Conservation (phyloP, 2,329 filamentous ascomycete species). For the Venturiaceae sp. region DNA sequence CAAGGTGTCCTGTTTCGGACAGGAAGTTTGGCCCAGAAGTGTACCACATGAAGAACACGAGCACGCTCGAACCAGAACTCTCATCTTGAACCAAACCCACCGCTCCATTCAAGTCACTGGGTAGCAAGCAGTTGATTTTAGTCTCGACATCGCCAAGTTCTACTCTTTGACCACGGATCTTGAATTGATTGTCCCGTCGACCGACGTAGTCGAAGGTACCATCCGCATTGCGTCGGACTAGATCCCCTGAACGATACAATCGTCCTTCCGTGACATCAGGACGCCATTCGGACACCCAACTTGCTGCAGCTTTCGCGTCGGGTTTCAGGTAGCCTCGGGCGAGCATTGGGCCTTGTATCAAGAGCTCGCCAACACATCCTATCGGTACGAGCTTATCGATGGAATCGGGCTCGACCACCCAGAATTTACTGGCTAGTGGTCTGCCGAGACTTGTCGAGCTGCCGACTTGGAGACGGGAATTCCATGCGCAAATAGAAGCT, state of each 20-base stretch:
- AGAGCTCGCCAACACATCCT: constrained; percentile 75
- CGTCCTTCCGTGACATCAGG: constrained; percentile 13
- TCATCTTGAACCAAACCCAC: too few species aligned
- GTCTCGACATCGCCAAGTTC: constrained; percentile 82
- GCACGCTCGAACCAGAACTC: too few species aligned
- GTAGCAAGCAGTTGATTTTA: too few species aligned
- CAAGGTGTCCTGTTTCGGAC: too few species aligned
- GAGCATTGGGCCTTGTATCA: constrained; percentile 75
- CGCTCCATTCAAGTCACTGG: too few species aligned
- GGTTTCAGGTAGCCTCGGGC: constrained; percentile 83
- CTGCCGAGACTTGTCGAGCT: too few species aligned
- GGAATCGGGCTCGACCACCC: constrained; percentile 61
- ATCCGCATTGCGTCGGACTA: constrained; percentile 72
- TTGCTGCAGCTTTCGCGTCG: constrained; percentile 68
- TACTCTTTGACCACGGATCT: constrained; percentile 77
- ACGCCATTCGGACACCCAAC: constrained; percentile 40
- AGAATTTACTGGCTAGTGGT: too few species aligned
- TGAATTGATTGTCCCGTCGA: constrained; percentile 82
- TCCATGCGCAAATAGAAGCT: constrained; percentile 67
- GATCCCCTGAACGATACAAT: constrained; percentile 79
- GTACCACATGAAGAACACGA: too few species aligned
- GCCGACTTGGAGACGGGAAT: constrained; percentile 54
- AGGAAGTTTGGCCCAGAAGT: too few species aligned
- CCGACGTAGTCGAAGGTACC: constrained; percentile 80
- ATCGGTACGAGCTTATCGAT: constrained; percentile 65